Evolutionary conservation across 306 rosid genomes (phyloP).

Genomic region (Herpetospermum pedunculosum): DNA sequence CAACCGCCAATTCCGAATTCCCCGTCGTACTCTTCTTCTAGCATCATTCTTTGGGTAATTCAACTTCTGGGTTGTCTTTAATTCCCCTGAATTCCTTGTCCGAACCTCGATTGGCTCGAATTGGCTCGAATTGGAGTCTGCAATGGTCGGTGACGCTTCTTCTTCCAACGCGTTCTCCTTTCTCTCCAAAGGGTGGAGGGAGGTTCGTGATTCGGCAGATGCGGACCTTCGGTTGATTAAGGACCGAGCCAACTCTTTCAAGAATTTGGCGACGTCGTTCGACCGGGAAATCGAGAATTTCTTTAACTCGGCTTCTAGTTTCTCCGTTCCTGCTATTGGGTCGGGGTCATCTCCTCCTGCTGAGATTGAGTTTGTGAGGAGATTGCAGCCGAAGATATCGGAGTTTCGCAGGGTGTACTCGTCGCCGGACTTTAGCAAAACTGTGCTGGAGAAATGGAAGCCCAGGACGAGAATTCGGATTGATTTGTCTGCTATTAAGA

Average conservation of each 20-base stretch:
- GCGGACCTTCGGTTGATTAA: constrained; percentile 82
- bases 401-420: constrained; percentile 74
- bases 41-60: no score
- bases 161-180: constrained; percentile 70
- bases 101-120: not conserved
- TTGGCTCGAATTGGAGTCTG: not conserved
- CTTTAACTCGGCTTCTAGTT: constrained; percentile 48
- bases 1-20: not conserved
- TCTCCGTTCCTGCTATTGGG: constrained; percentile 52
- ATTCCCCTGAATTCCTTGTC: not conserved
- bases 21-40: fast-evolving
- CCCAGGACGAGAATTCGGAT: constrained; percentile 75
- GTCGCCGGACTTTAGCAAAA: constrained; percentile 83
- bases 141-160: constrained; percentile 39
- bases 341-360: constrained; percentile 51
- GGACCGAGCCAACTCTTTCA: constrained; percentile 86
- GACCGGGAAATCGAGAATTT: constrained; percentile 92
- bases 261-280: constrained; percentile 72
- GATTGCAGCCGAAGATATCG: constrained; percentile 66
- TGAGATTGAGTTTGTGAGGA: constrained; percentile 89
- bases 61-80: not conserved
- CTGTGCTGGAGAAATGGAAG: constrained; percentile 81
- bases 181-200: constrained; percentile 83
- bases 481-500: constrained; percentile 67
- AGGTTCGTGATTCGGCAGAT: constrained; percentile 85